phyloP scores from a whole-genome alignment of 108 stramenopile genomes.

The Aurantiochytrium sp. region DNA sequence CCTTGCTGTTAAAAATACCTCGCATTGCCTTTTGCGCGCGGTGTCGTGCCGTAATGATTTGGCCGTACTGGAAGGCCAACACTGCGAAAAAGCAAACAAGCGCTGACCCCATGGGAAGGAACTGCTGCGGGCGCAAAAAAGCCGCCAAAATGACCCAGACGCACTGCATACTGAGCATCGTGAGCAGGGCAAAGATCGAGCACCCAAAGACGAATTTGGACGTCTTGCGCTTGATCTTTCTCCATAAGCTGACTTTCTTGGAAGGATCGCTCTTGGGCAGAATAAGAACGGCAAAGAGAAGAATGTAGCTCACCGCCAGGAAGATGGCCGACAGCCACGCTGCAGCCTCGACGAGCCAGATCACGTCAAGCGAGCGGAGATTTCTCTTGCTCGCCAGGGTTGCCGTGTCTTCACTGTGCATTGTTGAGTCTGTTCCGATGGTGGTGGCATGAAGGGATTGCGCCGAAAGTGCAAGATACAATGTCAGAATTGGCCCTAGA shows the following conservation, averaged over 20 bases:
- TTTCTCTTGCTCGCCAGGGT: background rate
- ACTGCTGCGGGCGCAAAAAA: background rate
- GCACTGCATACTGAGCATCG: background rate
- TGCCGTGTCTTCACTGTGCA: background rate
- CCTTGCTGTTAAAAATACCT: background rate
- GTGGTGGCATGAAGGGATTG: background rate
- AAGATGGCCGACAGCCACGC: background rate
- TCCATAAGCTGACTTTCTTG: too few relatives aligned
- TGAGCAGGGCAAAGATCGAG: background rate
- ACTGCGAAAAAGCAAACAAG: background rate
- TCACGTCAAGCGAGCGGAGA: background rate
- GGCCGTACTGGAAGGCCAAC: background rate
- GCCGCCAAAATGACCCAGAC: background rate
- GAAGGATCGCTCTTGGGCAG: too few relatives aligned
- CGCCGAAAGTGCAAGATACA: background rate
- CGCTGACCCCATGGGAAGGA: background rate
- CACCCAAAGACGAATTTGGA: background rate
- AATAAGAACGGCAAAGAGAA: background rate
- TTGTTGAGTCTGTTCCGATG: background rate
- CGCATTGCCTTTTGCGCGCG: background rate
- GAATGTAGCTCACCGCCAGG: background rate
- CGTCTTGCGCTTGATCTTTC: background rate
- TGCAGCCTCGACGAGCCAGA: background rate
- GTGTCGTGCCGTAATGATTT: background rate
- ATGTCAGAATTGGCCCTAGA: background rate